These are phyloP conservation scores for Avena eriantha DNA, from an alignment of 176 grass and related monocot genomes.

Conservation along the genomic window DNA sequence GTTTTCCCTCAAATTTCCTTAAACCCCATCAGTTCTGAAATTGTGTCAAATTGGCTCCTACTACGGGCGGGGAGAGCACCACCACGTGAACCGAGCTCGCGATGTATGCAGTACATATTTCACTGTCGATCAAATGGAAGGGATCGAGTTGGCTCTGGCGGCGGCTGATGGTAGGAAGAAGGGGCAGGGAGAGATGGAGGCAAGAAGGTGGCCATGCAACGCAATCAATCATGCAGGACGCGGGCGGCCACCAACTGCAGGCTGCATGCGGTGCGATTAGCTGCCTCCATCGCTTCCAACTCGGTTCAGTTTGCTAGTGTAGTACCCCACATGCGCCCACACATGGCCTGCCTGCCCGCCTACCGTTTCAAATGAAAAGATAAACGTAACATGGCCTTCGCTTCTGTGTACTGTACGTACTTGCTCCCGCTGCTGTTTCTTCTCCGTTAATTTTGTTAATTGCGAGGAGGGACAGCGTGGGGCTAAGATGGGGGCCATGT, in stretches of 20 bases:
- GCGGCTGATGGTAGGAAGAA: not conserved
- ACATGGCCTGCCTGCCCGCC: conserved; percentile 55
- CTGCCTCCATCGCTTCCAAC: conserved; percentile 45
- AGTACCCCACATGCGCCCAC: conserved; percentile 69
- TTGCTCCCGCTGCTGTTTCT: not conserved
- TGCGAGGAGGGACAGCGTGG: conserved; percentile 41
- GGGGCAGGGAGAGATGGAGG: not conserved
- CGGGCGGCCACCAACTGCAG: conserved; percentile 44
- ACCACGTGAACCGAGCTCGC: too few species aligned
- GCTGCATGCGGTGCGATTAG: conserved; percentile 40
- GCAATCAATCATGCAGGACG: conserved; percentile 34
- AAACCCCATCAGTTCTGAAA: too few species aligned
- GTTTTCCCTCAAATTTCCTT: too few species aligned
- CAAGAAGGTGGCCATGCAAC: conserved; percentile 30
- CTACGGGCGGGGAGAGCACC: too few species aligned
- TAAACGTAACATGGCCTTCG: conserved; percentile 52
- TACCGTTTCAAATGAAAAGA: conserved; percentile 8
- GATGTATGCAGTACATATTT: too few species aligned
- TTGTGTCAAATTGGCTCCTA: too few species aligned
- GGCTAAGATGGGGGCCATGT: conserved; percentile 80
- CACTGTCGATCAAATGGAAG: not conserved
- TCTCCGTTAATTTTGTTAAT: conserved; percentile 32
- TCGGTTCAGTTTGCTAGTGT: conserved; percentile 34
- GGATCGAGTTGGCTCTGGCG: not conserved
- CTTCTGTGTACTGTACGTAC: not conserved